Conservation (phyloP, 257 asterid genomes). For the Solanum medicagineum region DNA sequence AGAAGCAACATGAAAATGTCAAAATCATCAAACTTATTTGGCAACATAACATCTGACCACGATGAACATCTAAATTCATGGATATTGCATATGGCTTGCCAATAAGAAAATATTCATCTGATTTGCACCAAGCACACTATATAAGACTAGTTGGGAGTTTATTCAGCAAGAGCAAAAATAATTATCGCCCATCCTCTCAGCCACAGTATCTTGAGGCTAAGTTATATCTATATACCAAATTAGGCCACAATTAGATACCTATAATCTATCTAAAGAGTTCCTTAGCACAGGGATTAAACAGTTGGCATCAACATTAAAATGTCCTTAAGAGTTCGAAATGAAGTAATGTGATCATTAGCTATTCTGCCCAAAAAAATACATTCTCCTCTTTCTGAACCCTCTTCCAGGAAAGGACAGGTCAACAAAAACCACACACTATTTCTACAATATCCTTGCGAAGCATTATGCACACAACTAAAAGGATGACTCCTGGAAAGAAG, state of each 20-base stretch:
- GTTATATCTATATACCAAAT: background rate
- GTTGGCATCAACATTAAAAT: background rate
- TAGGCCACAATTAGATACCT: background rate
- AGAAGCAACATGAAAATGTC: constrained; percentile 13
- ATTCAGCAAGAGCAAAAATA: background rate
- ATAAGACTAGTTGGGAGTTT: background rate
- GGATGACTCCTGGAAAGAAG: background rate
- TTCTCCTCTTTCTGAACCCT: background rate
- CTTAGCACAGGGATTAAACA: background rate
- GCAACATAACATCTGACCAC: background rate
- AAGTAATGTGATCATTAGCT: background rate
- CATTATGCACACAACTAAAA: background rate
- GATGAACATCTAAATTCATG: background rate
- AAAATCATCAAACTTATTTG: background rate
- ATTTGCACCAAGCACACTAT: background rate
- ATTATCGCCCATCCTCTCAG: background rate
- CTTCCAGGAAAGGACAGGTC: background rate
- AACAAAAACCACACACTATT: background rate
- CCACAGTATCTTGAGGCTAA: background rate
- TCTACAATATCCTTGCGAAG: background rate
- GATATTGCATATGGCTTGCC: background rate
- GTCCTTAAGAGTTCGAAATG: background rate
- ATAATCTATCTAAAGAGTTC: background rate
- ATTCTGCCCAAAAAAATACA: background rate
- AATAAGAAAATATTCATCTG: background rate